Conservation (phyloP, 139 green algal genomes). For the Zygnema circumcarinatum region DNA sequence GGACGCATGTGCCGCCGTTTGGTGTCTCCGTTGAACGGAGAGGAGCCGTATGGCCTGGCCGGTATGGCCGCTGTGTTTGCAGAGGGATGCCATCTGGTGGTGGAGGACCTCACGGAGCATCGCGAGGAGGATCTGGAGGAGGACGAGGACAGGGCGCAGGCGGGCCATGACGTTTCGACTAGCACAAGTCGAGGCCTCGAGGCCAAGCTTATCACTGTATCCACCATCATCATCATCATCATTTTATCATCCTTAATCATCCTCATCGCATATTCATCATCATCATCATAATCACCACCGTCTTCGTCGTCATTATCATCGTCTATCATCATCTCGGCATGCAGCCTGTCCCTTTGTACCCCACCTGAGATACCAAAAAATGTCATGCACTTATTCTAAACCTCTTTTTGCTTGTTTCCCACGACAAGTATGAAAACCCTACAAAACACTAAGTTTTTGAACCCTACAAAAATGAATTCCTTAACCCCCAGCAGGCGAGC, state of each 20-base stretch:
- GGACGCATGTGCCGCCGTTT: slow-evolving; percentile 3
- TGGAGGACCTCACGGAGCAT: slow-evolving; percentile 26
- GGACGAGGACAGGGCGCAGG: slow-evolving; percentile 8
- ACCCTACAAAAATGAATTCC: too few relatives aligned
- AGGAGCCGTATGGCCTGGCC: background rate
- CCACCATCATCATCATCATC: background rate
- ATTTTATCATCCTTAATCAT: background rate
- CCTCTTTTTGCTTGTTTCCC: too few relatives aligned
- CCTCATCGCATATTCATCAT: background rate
- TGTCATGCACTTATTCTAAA: too few relatives aligned
- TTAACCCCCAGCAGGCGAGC: too few relatives aligned
- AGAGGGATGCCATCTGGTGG: background rate
- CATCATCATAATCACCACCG: background rate
- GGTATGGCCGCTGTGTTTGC: slow-evolving; percentile 28
- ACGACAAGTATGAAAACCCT: too few relatives aligned
- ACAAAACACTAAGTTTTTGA: too few relatives aligned
- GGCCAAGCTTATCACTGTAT: slow-evolving; percentile 17
- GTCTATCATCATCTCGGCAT: too few relatives aligned
- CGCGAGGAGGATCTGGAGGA: slow-evolving; percentile 27
- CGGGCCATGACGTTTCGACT: slow-evolving; percentile 7
- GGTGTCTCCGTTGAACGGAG: background rate
- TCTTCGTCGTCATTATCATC: too few relatives aligned
- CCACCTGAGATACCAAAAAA: too few relatives aligned
- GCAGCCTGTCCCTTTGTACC: too few relatives aligned
- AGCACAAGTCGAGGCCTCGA: slow-evolving; percentile 13